phyloP scores from a whole-genome alignment of 148 eudicot species.

The Fagopyrum homotropicum region DNA sequence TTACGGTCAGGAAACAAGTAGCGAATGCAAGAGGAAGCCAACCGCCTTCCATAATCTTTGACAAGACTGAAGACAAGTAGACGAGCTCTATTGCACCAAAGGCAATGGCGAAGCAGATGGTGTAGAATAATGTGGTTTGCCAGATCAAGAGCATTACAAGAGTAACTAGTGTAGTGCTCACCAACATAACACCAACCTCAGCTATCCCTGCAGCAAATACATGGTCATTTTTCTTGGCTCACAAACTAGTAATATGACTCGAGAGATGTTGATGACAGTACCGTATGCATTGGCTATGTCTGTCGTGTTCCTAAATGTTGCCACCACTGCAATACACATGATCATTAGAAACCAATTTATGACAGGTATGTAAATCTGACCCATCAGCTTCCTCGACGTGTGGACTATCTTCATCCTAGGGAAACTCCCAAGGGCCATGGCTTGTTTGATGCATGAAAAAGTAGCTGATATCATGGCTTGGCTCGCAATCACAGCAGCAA shows the following conservation, averaged over 20 bases:
- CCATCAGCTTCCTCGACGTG: constrained; percentile 56
- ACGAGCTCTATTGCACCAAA: constrained; percentile 27
- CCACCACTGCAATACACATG: constrained; percentile 49
- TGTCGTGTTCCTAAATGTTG: constrained; percentile 48
- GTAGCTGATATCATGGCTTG: constrained; percentile 76
- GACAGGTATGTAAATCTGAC: constrained; percentile 86
- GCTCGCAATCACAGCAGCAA: constrained; percentile 83
- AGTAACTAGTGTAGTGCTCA: constrained; percentile 38
- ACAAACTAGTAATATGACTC: no score
- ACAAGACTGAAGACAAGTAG: constrained; percentile 26
- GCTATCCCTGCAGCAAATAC: constrained; percentile 30
- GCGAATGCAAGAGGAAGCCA: constrained; percentile 36
- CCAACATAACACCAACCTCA: constrained; percentile 41
- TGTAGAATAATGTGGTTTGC: constrained; percentile 35
- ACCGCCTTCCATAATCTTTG: constrained; percentile 42
- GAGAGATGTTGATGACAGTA: no score
- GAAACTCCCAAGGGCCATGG: constrained; percentile 57
- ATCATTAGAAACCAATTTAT: constrained; percentile 62
- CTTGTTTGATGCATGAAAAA: constrained; percentile 60
- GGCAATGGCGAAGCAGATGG: constrained; percentile 23
- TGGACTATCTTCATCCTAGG: constrained; percentile 70
- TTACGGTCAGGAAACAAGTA: constrained; percentile 24
- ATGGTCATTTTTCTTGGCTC: not conserved
- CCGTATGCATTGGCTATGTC: constrained; percentile 73
- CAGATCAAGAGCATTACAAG: constrained; percentile 50